phyloP scores from a whole-genome alignment of 257 asterid species.

The Solanum sparsipilum region DNA sequence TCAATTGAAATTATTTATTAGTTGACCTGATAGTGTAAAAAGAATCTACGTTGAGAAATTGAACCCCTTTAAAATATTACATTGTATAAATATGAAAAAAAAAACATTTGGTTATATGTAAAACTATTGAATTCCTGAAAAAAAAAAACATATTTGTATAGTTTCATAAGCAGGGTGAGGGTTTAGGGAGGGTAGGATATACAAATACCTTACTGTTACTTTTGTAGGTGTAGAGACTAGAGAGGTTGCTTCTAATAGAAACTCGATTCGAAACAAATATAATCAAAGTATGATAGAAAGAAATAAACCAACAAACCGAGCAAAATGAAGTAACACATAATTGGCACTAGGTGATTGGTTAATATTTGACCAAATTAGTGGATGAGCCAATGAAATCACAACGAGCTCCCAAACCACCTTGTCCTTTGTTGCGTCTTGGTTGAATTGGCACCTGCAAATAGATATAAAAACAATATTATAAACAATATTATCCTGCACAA shows the following conservation, averaged over 20 bases:
- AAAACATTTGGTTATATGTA: not conserved
- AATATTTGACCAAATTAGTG: slow-evolving; percentile 58
- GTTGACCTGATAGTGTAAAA: not conserved
- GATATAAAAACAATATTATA: not conserved
- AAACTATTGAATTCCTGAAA: not conserved
- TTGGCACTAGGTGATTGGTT: not conserved
- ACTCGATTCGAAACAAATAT: not conserved
- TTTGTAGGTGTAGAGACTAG: too few species aligned
- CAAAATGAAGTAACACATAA: too few species aligned
- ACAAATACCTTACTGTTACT: too few species aligned
- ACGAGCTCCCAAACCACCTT: slow-evolving; percentile 68
- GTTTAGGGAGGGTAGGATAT: too few species aligned
- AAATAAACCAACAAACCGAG: too few species aligned
- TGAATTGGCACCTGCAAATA: slow-evolving; percentile 28
- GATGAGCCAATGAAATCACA: slow-evolving; percentile 92
- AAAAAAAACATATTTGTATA: too few species aligned
- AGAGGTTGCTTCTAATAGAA: not conserved
- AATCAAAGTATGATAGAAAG: not conserved
- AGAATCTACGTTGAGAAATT: not conserved
- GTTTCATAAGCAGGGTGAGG: too few species aligned
- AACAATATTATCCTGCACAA: too few species aligned
- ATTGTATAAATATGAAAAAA: not conserved
- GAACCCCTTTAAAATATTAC: not conserved
- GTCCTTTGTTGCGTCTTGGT: slow-evolving; percentile 47
- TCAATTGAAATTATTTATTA: not conserved